Evolutionary conservation across 163 green algal genomes (phyloP), one percentile per base, ranked within the genome.

Genomic region (Chlamydomonas reinhardtii): DNA sequence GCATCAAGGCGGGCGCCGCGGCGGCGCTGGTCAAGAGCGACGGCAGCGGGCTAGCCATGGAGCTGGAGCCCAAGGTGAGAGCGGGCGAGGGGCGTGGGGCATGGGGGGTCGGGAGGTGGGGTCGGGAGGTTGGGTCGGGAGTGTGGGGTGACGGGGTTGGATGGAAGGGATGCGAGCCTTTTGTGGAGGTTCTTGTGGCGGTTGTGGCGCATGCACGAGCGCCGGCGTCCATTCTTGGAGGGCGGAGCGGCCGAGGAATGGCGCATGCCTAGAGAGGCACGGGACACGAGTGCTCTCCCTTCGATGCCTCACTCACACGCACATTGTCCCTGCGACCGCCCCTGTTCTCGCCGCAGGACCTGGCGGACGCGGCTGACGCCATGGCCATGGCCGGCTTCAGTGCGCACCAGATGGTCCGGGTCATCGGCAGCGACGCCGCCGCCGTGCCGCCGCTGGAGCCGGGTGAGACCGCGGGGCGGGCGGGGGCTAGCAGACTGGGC

Each of bases 321-420:
- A 48, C 39, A 8, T 48, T n/a, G n/a, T n/a, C n/a, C n/a, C n/a
- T n/a, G n/a, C n/a, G n/a, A n/a, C n/a, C n/a, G n/a, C n/a, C n/a
- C n/a, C n/a, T 48, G 39, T 48, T 5, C 39, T 48, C 39, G 5
- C 39, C 39, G 22, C 76, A 74, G 64, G 76, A 76, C 31, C 77
- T 85, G 43, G 77, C 77, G 54, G 77, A 85, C 4, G 77, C 77
- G 0, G 77, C 77, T 19, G 66, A 76, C 14, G 77, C 77, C 24
- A 85, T 85, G 77, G 77, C 77, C 25, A 32, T 35, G 20, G 65
- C 77, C 0, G 77, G 77, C n/a, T 85, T 85, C 77, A 85, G 27
- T 0, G 43, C 77, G 19, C 34, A 29, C 31, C 77, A 85, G 48
- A 35, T 85, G 77, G 77, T 85, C 15, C 20, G 61, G 61, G 77